Evolutionary conservation across 2,329 filamentous ascomycete genomes (phyloP), one percentile per base, ranked within the genome.

Genomic region (Cadophora sp.): DNA sequence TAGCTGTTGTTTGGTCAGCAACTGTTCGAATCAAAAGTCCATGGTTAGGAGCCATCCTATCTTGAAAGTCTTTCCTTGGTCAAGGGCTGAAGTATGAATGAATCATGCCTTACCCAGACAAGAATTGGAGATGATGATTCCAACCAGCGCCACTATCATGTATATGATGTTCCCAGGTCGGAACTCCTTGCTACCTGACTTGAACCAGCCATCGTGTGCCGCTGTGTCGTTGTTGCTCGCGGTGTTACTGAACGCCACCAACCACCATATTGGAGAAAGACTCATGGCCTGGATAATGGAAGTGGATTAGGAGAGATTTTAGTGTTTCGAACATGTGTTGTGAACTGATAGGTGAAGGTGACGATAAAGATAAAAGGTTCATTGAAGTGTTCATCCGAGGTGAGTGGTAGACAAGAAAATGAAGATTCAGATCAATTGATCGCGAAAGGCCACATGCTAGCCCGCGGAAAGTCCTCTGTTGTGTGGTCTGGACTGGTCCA

Each of bases 111-210:
- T 60, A 65, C 53, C 55, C 16, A 65, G 55, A 29, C 55, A 65
- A 16, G 51, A 27, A 22, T 51, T 59, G 16, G 63, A 65, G n/a
- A 60, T 50, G 24, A 40, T 60, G 26, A 65, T 50, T 4, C 63
- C 55, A n/a, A 51, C 11, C 14, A 65, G 40, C 8, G 55, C 43
- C 0, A 50, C 63, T 16, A 48, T n/a, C 29, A 65, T 9, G 22
- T 59, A 59, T 9, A 60, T 34, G 31, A 60, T 37, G n/a, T 65
- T 58, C 27, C 55, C 37, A 22, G 26, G 12, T 27, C 19, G n/a
- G 14, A 55, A 64, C 3, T n/a, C 31, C 8, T 11, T 22, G 48
- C 11, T 26, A 6, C 22, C 22, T 6, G 22, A 40, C 3, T 26
- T 40, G 31, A 26, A 59, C 9, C 22, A 19, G 12, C 34, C 31